Evolutionary conservation across 805 yeast genomes (phyloP).

Genomic region (Teunomyces atbi): DNA sequence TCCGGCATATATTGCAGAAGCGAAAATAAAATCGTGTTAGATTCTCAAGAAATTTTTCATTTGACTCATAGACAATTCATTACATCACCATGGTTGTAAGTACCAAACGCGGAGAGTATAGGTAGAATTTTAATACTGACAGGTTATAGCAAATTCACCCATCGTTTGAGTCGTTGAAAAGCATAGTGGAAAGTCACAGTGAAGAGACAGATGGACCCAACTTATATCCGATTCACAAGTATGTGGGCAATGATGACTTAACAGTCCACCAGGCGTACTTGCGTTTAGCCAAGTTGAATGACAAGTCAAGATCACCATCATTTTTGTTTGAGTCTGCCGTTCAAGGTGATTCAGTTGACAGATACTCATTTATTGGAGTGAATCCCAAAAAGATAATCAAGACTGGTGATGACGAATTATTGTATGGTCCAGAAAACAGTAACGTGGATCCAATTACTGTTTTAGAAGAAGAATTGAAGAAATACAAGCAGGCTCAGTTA

Average conservation of each 20-base stretch:
- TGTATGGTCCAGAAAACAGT: slow-evolving; percentile 22
- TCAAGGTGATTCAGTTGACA: slow-evolving; percentile 83
- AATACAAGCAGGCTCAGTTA: slow-evolving; percentile 65
- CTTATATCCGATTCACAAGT: slow-evolving; percentile 77
- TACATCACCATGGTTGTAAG: slow-evolving; percentile 23
- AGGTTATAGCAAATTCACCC: slow-evolving; percentile 34
- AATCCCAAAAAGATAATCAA: slow-evolving; percentile 77
- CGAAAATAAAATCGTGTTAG: too few species aligned
- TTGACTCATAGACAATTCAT: slow-evolving; percentile 5
- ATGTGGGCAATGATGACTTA: slow-evolving; percentile 69
- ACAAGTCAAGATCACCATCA: slow-evolving; percentile 55
- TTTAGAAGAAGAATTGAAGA: slow-evolving; percentile 70
- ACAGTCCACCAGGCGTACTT: slow-evolving; percentile 91
- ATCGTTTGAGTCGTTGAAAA: slow-evolving; percentile 27
- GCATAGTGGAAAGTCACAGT: slow-evolving; percentile 21
- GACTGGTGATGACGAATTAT: slow-evolving; percentile 65
- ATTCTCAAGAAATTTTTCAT: not conserved
- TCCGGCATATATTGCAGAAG: not conserved
- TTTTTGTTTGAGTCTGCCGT: slow-evolving; percentile 86
- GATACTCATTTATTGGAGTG: slow-evolving; percentile 89
- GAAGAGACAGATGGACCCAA: slow-evolving; percentile 44
- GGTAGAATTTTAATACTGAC: not conserved
- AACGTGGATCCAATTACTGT: slow-evolving; percentile 78
- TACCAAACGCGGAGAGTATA: slow-evolving; percentile 6
- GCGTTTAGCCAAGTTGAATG: slow-evolving; percentile 67